Percentiles rank a stretch among this genome's conserved stretches.
Evolutionary conservation across 805 yeast species (phyloP).

Genomic region (Pichia heedii): DNA sequence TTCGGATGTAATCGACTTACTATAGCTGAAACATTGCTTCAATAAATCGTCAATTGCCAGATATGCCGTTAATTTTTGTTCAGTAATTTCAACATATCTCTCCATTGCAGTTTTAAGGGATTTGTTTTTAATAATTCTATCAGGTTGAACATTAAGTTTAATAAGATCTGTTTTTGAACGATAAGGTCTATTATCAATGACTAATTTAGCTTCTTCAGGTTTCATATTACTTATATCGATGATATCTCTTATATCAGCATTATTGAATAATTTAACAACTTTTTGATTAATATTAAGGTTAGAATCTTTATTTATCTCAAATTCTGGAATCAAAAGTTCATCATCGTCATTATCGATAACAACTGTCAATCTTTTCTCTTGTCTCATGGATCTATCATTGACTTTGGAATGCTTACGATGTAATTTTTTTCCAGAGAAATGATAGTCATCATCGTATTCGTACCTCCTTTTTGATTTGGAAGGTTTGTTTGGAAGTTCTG

Average conservation of each 20-base stretch:
- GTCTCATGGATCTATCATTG: constrained; percentile 8
- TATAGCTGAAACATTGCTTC: constrained; percentile 70
- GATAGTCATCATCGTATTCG: constrained; percentile 40
- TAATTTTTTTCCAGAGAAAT: constrained; percentile 1
- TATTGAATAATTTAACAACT: constrained; percentile 68
- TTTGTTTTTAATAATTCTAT: constrained; percentile 8
- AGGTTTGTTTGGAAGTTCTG: not conserved
- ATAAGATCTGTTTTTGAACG: constrained; percentile 48
- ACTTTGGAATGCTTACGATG: not conserved
- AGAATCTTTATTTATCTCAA: constrained; percentile 20
- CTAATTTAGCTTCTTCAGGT: constrained; percentile 51
- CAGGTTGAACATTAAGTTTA: constrained; percentile 39
- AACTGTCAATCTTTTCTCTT: constrained; percentile 1
- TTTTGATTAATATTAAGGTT: constrained; percentile 46
- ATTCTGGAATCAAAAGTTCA: constrained; percentile 24
- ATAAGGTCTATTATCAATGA: constrained; percentile 69
- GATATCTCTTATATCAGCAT: constrained; percentile 65
- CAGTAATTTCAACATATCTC: constrained; percentile 61
- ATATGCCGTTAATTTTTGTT: constrained; percentile 71
- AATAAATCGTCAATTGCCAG: constrained; percentile 92
- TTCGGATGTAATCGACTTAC: constrained; percentile 58
- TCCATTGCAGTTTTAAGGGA: constrained; percentile 43
- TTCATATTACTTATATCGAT: constrained; percentile 71
- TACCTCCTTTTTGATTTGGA: constrained; percentile 26
- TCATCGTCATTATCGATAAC: constrained; percentile 28